A percentile compares a stretch with the other conserved stretches of the same genome.
phyloP scores from a whole-genome alignment of 805 yeast genomes.

The Saturnispora bothae region DNA sequence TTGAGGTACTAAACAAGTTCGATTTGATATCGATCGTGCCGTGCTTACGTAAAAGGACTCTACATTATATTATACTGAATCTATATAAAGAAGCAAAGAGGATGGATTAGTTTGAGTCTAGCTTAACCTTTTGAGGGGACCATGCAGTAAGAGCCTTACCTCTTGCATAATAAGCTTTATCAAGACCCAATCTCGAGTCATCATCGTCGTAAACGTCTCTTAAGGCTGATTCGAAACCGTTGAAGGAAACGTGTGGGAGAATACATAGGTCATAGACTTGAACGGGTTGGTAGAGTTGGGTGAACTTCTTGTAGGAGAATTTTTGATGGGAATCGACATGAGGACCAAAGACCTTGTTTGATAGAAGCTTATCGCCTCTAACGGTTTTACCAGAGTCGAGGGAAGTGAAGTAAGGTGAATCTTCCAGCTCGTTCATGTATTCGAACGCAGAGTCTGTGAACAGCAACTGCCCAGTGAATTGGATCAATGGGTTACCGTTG shows the following conservation, averaged over 20 bases:
- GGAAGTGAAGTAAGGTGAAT: slow-evolving; percentile 18
- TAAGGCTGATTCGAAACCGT: slow-evolving; percentile 18
- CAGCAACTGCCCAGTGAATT: slow-evolving; percentile 25
- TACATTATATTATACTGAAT: too few species aligned
- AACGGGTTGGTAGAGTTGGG: slow-evolving; percentile 22
- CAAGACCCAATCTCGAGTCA: slow-evolving; percentile 19
- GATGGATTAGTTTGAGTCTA: slow-evolving; percentile 13
- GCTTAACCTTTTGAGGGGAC: slow-evolving; percentile 14
- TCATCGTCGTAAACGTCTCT: slow-evolving; percentile 21
- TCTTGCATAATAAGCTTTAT: slow-evolving; percentile 20
- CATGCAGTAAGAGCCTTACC: slow-evolving; percentile 18
- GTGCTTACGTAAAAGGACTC: too few species aligned
- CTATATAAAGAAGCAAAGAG: too few species aligned
- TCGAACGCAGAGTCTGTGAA: slow-evolving; percentile 26
- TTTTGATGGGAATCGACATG: slow-evolving; percentile 13
- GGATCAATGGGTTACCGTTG: slow-evolving; percentile 24
- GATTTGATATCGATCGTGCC: too few species aligned
- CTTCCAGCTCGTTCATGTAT: slow-evolving; percentile 18
- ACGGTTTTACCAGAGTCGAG: slow-evolving; percentile 13
- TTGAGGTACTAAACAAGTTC: too few species aligned
- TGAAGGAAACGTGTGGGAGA: slow-evolving; percentile 24
- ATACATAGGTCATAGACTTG: slow-evolving; percentile 24
- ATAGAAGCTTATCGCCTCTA: slow-evolving; percentile 9
- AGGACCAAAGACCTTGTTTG: slow-evolving; percentile 21
- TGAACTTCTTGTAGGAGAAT: slow-evolving; percentile 20